These are phyloP conservation scores for Purshia tridentata DNA, from an alignment of 306 rosid genomes.

Conservation along the genomic window DNA sequence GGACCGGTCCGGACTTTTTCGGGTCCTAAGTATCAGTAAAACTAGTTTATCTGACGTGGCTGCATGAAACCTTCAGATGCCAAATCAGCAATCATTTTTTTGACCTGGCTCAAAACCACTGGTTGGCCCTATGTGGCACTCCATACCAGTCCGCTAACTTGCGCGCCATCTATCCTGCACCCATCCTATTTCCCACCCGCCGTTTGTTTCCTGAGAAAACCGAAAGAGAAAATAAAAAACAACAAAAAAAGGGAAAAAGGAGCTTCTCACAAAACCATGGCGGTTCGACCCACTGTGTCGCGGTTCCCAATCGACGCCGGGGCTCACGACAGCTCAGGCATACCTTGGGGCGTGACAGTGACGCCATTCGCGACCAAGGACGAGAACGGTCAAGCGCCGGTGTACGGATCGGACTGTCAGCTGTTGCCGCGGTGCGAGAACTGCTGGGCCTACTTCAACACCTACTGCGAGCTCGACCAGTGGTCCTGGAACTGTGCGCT, in stretches of 20 bases:
- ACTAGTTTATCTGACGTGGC: background rate
- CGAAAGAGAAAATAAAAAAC: background rate
- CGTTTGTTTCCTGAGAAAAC: slow-evolving; percentile 21
- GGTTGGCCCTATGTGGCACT: slow-evolving; percentile 28
- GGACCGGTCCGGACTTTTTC: too few species aligned
- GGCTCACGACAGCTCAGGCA: slow-evolving; percentile 84
- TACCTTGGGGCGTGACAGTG: slow-evolving; percentile 88
- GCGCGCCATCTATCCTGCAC: slow-evolving; percentile 16
- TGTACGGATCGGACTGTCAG: slow-evolving; percentile 68
- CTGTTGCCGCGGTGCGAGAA: slow-evolving; percentile 83
- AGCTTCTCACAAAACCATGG: slow-evolving; percentile 42
- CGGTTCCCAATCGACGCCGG: slow-evolving; percentile 80
- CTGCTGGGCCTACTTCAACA: slow-evolving; percentile 91
- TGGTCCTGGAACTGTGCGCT: slow-evolving; percentile 92
- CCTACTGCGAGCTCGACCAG: slow-evolving; percentile 80
- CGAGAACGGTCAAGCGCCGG: slow-evolving; percentile 62
- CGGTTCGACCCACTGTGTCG: slow-evolving; percentile 78
- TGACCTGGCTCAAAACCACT: slow-evolving; percentile 24
- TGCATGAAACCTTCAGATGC: background rate
- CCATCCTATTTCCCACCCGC: background rate
- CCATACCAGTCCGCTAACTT: background rate
- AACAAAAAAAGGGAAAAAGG: background rate
- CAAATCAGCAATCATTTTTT: background rate
- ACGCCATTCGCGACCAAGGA: slow-evolving; percentile 71
- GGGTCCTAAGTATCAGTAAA: too few species aligned